Evolutionary conservation across 1,284 basidiomycete genomes (phyloP).

Genomic region (Pyrrhoderma noxium): DNA sequence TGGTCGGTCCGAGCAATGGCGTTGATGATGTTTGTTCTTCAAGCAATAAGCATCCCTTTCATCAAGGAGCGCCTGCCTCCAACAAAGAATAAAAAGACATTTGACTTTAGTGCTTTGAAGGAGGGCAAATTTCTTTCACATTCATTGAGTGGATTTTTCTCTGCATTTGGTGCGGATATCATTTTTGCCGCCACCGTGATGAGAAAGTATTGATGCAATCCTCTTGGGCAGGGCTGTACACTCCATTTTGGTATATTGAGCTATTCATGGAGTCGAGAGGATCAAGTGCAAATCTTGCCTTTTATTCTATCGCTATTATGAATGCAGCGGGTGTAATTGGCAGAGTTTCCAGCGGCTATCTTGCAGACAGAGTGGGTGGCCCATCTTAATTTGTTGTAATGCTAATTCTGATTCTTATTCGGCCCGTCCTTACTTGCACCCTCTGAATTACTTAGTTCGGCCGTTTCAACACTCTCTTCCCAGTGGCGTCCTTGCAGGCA

Average conservation of each 20-base stretch:
- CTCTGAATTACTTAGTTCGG: conserved; percentile 9
- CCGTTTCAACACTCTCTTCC: conserved; percentile 17
- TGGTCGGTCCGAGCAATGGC: conserved; percentile 30
- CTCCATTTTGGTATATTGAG: conserved; percentile 19
- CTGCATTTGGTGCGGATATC: conserved; percentile 12
- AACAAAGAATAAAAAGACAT: conserved; percentile 5
- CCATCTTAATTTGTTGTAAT: neutral
- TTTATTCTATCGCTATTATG: conserved; percentile 18
- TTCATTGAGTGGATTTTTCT: conserved; percentile 15
- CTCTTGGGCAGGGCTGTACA: conserved; percentile 16
- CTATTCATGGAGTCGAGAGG: conserved; percentile 17
- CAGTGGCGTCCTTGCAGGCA: conserved; percentile 12
- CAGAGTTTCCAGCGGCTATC: conserved; percentile 14
- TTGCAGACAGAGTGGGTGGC: conserved; percentile 13
- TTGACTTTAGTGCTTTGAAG: conserved; percentile 15
- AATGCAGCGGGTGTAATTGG: conserved; percentile 18
- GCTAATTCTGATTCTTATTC: neutral
- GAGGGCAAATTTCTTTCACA: conserved; percentile 14
- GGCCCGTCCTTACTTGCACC: neutral
- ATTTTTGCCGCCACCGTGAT: neutral
- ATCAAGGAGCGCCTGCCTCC: conserved; percentile 17
- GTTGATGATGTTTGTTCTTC: conserved; percentile 12
- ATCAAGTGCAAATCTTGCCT: conserved; percentile 11
- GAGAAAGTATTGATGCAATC: neutral
- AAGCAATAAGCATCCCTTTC: conserved; percentile 16